phyloP scores from a whole-genome alignment of 2,329 filamentous ascomycete genomes.

The Macrophomina pseudophaseolina region DNA sequence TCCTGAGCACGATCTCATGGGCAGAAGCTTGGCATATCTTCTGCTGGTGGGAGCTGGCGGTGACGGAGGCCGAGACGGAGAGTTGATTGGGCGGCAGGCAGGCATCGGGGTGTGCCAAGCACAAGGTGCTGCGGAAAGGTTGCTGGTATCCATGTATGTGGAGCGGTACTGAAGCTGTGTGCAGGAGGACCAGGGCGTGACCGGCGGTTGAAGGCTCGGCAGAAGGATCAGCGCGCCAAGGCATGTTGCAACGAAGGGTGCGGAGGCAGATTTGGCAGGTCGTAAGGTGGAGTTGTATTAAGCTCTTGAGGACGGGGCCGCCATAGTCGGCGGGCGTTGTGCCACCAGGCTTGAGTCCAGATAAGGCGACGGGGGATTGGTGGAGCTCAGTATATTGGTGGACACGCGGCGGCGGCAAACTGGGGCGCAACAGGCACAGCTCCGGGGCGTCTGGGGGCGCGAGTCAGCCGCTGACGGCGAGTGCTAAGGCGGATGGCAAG shows the following conservation, averaged over 20 bases:
- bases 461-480: slow-evolving; percentile 25
- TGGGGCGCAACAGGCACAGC: slow-evolving; percentile 10
- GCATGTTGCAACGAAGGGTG: background rate
- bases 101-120: slow-evolving; percentile 21
- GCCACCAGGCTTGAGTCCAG: background rate
- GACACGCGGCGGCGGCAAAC: slow-evolving; percentile 18
- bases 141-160: slow-evolving; percentile 4
- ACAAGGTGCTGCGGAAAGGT: slow-evolving; percentile 12
- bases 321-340: background rate
- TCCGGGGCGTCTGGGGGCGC: slow-evolving; percentile 10
- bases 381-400: slow-evolving; percentile 13
- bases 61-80: background rate
- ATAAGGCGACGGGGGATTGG: slow-evolving; percentile 20
- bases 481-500: slow-evolving; percentile 1
- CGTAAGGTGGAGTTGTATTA: slow-evolving; percentile 22
- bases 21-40: background rate
- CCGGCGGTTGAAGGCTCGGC: slow-evolving; percentile 6
- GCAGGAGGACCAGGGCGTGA: background rate
- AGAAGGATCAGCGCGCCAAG: slow-evolving; percentile 13
- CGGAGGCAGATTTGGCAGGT: slow-evolving; percentile 23
- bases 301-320: slow-evolving; percentile 12
- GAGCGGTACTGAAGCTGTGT: background rate
- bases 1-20: slow-evolving; percentile 1
- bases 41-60: background rate
- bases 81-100: slow-evolving; percentile 15